Base-by-base conservation (phyloP, 805 yeast genomes). In the Yamadazyma philogaea region DNA sequence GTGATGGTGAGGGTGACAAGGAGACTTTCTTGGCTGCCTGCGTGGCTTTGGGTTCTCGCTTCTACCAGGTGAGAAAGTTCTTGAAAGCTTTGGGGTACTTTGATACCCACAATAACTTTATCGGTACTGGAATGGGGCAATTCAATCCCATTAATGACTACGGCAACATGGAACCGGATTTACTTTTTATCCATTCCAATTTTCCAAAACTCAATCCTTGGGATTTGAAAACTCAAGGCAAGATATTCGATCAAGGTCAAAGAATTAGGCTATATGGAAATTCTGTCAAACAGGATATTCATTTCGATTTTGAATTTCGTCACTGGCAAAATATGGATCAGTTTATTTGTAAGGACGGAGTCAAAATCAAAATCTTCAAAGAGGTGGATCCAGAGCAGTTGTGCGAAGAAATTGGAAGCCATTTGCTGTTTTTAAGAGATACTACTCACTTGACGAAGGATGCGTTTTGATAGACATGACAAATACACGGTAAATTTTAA, bases 71-170 rank as follows among this genome's bases (percentile, higher is more conserved):
- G 7, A 66, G 74, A 37, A 75, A 70, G 48, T 65, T 65, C 46
- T 66, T 80, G 51, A 61, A 69, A 33, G 83, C 82, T 6, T 52
- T 80, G 44, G 81, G 85, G 39, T 64, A 74, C 45, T 57, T 68
- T 43, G 46, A 58, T 41, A 36, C 45, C 2, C 41, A 57, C 22
- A 59, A 62, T 43, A 67, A 66, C 7, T 83, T 74, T 55, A 61
- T 70, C n/a, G 91, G 90, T 14, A 76, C 81, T 7, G 87, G 85
- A 2, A 86, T 86, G 88, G 82, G 84, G 4, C 95, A 87, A 59
- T 78, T 69, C 47, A 79, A 83, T 55, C 87, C 90, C 2, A 59
- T 71, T n/a, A 74, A 74, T 34, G 95, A 86, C 59, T 78, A 60
- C 49, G 48, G 53, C 14, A 51, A 43, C 33, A 15, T 22, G 15